These are phyloP conservation scores for Cephalotrichum gorgonifer DNA, from an alignment of 2,329 filamentous ascomycete genomes.

Conservation along the genomic window DNA sequence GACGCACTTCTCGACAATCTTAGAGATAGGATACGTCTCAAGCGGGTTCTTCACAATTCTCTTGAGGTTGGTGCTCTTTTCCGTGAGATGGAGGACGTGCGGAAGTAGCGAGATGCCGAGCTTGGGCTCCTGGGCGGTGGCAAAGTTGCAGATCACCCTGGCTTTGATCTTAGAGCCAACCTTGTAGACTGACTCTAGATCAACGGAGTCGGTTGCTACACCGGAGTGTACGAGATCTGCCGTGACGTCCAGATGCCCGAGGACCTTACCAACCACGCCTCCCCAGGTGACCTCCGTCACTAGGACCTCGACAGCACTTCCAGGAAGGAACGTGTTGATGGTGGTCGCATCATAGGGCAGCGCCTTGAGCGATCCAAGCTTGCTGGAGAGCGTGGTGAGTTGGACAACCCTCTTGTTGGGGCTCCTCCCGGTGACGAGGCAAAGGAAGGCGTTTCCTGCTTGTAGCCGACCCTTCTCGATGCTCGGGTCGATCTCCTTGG, in stretches of 20 bases:
- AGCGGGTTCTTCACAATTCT: slow-evolving; percentile 40
- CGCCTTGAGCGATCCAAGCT: slow-evolving; percentile 56
- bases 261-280: slow-evolving; percentile 81
- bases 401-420: slow-evolving; percentile 78
- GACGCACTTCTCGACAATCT: slow-evolving; percentile 65
- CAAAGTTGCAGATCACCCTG: slow-evolving; percentile 81
- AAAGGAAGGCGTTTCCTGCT: slow-evolving; percentile 77
- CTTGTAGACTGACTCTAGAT: slow-evolving; percentile 71
- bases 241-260: slow-evolving; percentile 84
- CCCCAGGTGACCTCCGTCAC: slow-evolving; percentile 63
- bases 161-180: slow-evolving; percentile 75
- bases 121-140: slow-evolving; percentile 67
- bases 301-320: slow-evolving; percentile 79
- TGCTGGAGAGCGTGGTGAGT: slow-evolving; percentile 63
- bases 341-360: slow-evolving; percentile 68
- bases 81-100: slow-evolving; percentile 60
- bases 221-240: slow-evolving; percentile 88
- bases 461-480: slow-evolving; percentile 60
- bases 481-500: slow-evolving; percentile 64
- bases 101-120: slow-evolving; percentile 80
- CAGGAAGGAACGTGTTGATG: slow-evolving; percentile 82
- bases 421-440: slow-evolving; percentile 64
- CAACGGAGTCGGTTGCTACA: slow-evolving; percentile 54
- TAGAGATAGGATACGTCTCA: slow-evolving; percentile 57
- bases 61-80: slow-evolving; percentile 26